phyloP scores from a whole-genome alignment of 805 yeast genomes.

The Metschnikowia matae region DNA sequence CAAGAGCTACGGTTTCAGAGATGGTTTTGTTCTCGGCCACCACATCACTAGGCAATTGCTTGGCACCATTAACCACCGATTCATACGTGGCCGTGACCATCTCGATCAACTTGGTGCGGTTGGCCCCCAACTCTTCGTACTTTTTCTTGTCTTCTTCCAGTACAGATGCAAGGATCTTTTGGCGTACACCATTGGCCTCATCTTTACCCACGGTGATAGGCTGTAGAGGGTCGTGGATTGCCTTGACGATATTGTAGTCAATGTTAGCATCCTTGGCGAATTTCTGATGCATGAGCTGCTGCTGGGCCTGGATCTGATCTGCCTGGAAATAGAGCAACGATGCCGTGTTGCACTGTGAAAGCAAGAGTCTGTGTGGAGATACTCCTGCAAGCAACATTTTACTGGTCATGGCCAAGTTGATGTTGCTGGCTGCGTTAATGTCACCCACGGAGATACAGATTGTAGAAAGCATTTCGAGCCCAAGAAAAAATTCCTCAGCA shows the following conservation, averaged over 20 bases:
- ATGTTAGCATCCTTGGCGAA: conserved; percentile 25
- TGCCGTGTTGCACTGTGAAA: conserved; percentile 67
- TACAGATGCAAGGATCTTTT: conserved; percentile 10
- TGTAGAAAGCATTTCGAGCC: conserved; percentile 73
- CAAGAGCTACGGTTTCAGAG: conserved; percentile 68
- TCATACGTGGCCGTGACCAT: conserved; percentile 33
- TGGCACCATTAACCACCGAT: conserved; percentile 32
- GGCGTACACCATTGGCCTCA: conserved; percentile 11
- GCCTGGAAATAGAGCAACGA: conserved; percentile 65
- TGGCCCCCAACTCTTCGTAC: conserved; percentile 17
- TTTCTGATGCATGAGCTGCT: conserved; percentile 25
- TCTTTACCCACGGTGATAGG: conserved; percentile 9
- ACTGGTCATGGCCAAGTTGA: conserved; percentile 60
- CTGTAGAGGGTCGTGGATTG: conserved; percentile 17
- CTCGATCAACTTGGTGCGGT: conserved; percentile 24
- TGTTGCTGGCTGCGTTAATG: conserved; percentile 52
- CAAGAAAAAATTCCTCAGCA: conserved; percentile 70
- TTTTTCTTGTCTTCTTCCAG: conserved; percentile 27
- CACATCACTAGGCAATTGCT: conserved; percentile 26
- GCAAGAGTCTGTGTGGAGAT: conserved; percentile 57
- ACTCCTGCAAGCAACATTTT: conserved; percentile 73
- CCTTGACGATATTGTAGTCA: conserved; percentile 17
- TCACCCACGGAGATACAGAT: conserved; percentile 68
- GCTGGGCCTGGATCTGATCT: conserved; percentile 54
- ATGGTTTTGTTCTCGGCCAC: conserved; percentile 26